A percentile compares a stretch with the other conserved stretches of the same genome.
These are phyloP conservation scores for Recurvomyces mirabilis DNA, from an alignment of 495 filamentous ascomycete genomes.

Conservation along the genomic window DNA sequence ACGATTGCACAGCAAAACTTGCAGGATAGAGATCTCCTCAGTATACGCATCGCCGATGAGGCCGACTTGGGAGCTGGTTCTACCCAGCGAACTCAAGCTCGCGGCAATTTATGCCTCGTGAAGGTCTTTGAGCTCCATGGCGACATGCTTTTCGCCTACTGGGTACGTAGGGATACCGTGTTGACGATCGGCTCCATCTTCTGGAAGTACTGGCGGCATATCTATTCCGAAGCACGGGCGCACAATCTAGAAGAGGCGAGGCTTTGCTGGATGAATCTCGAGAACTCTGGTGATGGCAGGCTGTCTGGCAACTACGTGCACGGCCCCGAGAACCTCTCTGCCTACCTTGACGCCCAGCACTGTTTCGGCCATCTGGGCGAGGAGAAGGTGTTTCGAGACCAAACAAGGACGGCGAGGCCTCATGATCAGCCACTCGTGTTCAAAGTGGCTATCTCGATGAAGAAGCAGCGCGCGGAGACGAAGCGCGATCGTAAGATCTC, in stretches of 20 bases:
- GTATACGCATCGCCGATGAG: conserved; percentile 6
- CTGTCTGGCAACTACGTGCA: not conserved
- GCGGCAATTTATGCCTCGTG: conserved; percentile 16
- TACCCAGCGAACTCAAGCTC: not conserved
- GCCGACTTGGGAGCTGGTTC: not conserved
- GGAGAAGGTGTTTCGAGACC: conserved; percentile 7
- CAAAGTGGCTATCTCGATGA: conserved; percentile 10
- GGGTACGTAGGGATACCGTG: conserved; percentile 20
- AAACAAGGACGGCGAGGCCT: not conserved
- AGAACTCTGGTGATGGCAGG: not conserved
- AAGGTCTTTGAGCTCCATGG: conserved; percentile 21
- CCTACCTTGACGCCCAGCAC: not conserved
- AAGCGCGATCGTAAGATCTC: conserved; percentile 3
- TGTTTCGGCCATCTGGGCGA: conserved; percentile 7
- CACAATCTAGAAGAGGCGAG: no score
- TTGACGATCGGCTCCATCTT: conserved; percentile 19
- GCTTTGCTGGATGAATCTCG: no score
- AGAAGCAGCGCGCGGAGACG: not conserved
- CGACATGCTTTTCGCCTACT: conserved; percentile 21
- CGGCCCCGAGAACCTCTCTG: not conserved
- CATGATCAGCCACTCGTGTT: conserved; percentile 18
- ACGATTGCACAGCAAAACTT: not conserved
- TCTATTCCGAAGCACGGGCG: not conserved
- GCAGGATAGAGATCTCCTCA: not conserved
- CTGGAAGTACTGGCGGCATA: conserved; percentile 25